Evolutionary conservation across 257 asterid genomes (phyloP), one percentile per base, ranked within the genome.

Genomic region (Cinchona pubescens): DNA sequence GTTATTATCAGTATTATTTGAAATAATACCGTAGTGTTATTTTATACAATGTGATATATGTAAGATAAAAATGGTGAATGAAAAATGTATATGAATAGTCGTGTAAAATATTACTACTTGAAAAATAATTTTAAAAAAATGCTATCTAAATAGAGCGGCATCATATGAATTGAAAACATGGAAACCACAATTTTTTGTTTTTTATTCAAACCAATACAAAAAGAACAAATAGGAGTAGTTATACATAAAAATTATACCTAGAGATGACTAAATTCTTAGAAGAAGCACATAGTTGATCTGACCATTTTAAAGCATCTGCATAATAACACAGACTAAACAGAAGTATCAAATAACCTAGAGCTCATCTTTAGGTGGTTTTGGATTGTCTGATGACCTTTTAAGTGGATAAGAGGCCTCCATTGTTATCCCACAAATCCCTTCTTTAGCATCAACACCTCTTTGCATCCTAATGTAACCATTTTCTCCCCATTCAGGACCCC

Each of bases 401-500:
- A 91, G 15, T 1, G 97, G 97, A 60, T 91, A 91, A 19, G 97
- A 83, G 16, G 96, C 93, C 40, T 89, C 87, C 90, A 87, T 88
- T 34, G 96, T 88, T 63, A 91, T 87, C 14, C 97, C 97, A 78
- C 97, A 91, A 30, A 88, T 49, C 29, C 96, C 97, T 48, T 80
- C 96, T 59, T 76, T 16, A 19, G 85, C 85, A 34, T 76, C 78
- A 3, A 82, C 81, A 10, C 79, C 90, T 0, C 93, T 84, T 67
- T 89, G 78, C 82, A 91, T 80, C 81, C 93, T 83, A 5, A 91
- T 78, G 73, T 89, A 91, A 14, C 97, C 96, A 2, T 83, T 68
- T 69, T 91, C 97, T 59, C 97, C 97, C 97, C 97, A 91, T 16
- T 34, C 87, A 0, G 82, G 2, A 9, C 93, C 93, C 93, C 95